Evolutionary conservation across 257 asterid genomes (phyloP).

Genomic region (Forsythia suspensa): DNA sequence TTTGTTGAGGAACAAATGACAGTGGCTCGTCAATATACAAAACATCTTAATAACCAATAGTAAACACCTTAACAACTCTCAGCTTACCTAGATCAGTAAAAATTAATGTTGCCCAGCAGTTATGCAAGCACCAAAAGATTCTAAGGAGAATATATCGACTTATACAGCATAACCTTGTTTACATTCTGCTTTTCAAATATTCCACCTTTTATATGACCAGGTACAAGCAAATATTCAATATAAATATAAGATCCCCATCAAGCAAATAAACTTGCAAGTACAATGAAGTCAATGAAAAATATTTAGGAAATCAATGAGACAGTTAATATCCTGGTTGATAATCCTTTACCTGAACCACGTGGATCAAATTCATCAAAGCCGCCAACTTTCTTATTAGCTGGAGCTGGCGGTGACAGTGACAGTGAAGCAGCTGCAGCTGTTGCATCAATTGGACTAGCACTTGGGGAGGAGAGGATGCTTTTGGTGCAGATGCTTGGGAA

Average conservation of each 20-base stretch:
- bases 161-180: neutral
- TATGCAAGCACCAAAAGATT: neutral
- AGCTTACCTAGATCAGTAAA: neutral
- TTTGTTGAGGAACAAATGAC: neutral
- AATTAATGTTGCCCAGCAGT: neutral
- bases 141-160: neutral
- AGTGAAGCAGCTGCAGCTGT: constrained; percentile 37
- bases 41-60: neutral
- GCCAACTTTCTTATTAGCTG: constrained; percentile 47
- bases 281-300: neutral
- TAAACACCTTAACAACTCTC: neutral
- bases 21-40: neutral
- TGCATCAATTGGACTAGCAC: constrained; percentile 54
- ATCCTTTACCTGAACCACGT: constrained; percentile 71
- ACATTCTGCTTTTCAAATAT: neutral
- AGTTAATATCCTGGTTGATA: neutral
- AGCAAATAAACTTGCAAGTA: neutral
- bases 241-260: neutral
- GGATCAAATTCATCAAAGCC: constrained; percentile 96
- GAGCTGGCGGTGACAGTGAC: constrained; percentile 40
- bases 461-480: constrained; percentile 55
- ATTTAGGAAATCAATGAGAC: neutral
- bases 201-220: neutral
- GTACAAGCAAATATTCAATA: neutral
- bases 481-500: constrained; percentile 60